phyloP scores from a whole-genome alignment of 2,329 filamentous ascomycete species.

The Blastomyces gilchristii region DNA sequence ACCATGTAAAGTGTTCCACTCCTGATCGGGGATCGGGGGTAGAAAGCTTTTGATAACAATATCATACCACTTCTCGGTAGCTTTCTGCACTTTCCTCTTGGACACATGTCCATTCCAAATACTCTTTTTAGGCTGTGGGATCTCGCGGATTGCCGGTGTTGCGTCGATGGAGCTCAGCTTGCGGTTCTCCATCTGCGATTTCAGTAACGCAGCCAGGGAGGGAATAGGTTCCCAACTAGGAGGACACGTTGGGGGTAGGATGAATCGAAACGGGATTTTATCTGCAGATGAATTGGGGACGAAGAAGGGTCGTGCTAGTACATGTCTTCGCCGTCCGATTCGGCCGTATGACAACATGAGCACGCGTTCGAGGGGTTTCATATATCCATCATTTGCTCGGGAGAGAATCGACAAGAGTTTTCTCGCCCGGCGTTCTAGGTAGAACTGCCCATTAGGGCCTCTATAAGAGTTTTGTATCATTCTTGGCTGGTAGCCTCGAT shows the following conservation, averaged over 20 bases:
- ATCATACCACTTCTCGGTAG: constrained; percentile 31
- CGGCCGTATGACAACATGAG: constrained; percentile 49
- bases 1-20: constrained; percentile 27
- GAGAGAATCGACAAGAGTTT: constrained; percentile 36
- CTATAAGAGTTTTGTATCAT: constrained; percentile 14
- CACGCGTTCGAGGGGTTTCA: constrained; percentile 41
- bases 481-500: constrained; percentile 32
- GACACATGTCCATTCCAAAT: constrained; percentile 29
- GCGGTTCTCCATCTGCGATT: constrained; percentile 25
- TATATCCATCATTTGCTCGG: constrained; percentile 49
- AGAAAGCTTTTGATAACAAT: constrained; percentile 23
- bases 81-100: constrained; percentile 24
- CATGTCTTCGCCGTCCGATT: constrained; percentile 42
- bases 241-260: constrained; percentile 14
- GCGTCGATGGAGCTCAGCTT: constrained; percentile 17
- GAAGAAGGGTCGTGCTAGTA: constrained; percentile 31
- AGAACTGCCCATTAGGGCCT: constrained; percentile 16
- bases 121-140: constrained; percentile 26
- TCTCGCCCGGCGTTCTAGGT: constrained; percentile 21
- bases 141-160: constrained; percentile 9
- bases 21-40: constrained; percentile 31
- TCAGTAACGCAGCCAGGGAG: constrained; percentile 25
- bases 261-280: constrained; percentile 9
- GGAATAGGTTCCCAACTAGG: constrained; percentile 29
- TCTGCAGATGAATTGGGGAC: constrained; percentile 12